phyloP scores from a whole-genome alignment of 257 asterid species.

The Solanum appendiculatum region DNA sequence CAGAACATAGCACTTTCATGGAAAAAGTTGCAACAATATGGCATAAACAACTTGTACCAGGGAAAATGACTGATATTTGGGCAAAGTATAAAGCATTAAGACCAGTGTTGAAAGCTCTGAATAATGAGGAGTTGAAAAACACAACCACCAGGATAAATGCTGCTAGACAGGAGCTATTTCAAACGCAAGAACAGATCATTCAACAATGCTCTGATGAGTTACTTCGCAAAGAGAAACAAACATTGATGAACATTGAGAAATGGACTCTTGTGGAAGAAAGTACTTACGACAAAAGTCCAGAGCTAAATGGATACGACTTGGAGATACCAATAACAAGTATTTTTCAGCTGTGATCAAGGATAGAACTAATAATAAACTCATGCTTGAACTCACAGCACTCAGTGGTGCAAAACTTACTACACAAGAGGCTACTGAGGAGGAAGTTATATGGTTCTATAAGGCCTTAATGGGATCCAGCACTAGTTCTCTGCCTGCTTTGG shows the following conservation, averaged over 20 bases:
- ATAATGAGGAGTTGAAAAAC: not conserved
- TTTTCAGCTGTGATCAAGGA: not conserved
- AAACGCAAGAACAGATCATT: not conserved
- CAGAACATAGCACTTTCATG: no score
- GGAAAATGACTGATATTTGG: not conserved
- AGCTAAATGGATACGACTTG: not conserved
- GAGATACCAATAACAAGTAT: not conserved
- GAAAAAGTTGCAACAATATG: not conserved
- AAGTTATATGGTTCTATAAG: not conserved
- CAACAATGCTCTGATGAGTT: not conserved
- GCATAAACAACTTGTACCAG: not conserved
- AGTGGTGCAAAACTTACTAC: not conserved
- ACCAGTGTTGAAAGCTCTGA: not conserved
- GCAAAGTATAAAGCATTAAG: no score
- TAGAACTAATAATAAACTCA: no score
- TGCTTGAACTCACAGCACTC: not conserved
- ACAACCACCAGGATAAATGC: no score
- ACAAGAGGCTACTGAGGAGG: not conserved
- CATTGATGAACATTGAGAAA: not conserved
- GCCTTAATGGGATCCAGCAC: not conserved
- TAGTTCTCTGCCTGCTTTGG: not conserved
- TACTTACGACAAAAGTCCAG: not conserved
- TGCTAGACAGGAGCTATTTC: not conserved
- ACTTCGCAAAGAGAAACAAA: not conserved
- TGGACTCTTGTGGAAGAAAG: not conserved